Conservation (phyloP, 495 filamentous ascomycete genomes). For the Pyronema omphalodes region DNA sequence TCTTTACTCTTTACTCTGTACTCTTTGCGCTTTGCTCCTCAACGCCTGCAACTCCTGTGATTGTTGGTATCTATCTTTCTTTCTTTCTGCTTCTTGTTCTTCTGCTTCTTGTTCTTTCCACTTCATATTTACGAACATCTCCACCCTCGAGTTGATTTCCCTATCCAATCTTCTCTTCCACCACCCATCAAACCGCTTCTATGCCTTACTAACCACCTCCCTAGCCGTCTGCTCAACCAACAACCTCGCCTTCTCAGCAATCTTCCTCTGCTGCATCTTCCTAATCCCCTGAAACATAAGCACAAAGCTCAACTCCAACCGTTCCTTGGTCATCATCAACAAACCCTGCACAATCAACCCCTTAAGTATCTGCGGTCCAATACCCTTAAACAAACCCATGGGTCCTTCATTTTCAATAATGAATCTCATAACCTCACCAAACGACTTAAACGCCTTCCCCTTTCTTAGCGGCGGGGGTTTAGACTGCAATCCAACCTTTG, state of each 20-base stretch:
- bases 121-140: no score
- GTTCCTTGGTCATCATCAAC: conserved; percentile 98
- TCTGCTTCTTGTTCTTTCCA: no score
- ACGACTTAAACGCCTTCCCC: conserved; percentile 88
- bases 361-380: conserved; percentile 84
- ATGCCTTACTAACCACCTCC: no score
- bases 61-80: no score
- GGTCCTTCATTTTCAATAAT: conserved; percentile 76
- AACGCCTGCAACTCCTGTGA: no score
- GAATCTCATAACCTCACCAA: conserved; percentile 84
- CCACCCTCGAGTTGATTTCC: no score
- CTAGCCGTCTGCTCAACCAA: not conserved
- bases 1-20: no score
- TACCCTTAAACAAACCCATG: conserved; percentile 81
- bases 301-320: conserved; percentile 80
- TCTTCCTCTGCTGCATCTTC: conserved; percentile 48
- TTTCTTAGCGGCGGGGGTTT: conserved; percentile 65
- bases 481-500: conserved; percentile 91
- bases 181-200: no score
- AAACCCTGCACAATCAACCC: conserved; percentile 86
- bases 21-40: no score
- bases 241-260: conserved; percentile 34
- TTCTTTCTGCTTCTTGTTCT: no score
- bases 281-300: conserved; percentile 66
- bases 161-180: no score